Evolutionary conservation across 2,329 filamentous ascomycete genomes (phyloP).

Genomic region (Pezicula rhizophila): DNA sequence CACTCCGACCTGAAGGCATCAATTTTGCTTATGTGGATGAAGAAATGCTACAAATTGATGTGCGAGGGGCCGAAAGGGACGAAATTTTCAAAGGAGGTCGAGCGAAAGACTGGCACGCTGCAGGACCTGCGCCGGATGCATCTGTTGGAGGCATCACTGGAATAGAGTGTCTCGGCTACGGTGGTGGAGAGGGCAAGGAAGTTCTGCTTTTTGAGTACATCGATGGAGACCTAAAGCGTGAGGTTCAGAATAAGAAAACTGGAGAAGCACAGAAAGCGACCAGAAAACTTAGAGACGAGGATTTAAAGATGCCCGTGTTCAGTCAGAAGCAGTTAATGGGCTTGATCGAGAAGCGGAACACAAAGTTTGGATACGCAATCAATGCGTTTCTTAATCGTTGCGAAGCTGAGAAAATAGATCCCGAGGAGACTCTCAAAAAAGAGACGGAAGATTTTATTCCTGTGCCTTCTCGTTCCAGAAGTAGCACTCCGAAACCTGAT

Average conservation of each 20-base stretch:
- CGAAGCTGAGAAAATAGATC: slow-evolving; percentile 55
- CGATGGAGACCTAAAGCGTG: slow-evolving; percentile 82
- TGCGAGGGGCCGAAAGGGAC: slow-evolving; percentile 61
- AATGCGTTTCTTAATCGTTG: slow-evolving; percentile 74
- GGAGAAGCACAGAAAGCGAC: slow-evolving; percentile 65
- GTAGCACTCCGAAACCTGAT: slow-evolving; percentile 26
- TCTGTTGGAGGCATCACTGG: slow-evolving; percentile 53
- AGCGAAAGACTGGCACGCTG: slow-evolving; percentile 43
- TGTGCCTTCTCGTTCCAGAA: slow-evolving; percentile 40
- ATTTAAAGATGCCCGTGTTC: slow-evolving; percentile 85
- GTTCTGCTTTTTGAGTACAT: slow-evolving; percentile 88
- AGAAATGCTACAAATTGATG: slow-evolving; percentile 72
- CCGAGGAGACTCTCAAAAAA: slow-evolving; percentile 57
- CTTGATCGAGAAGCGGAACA: slow-evolving; percentile 84
- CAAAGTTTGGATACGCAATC: slow-evolving; percentile 73
- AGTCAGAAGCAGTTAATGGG: slow-evolving; percentile 87
- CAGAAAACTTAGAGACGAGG: slow-evolving; percentile 66
- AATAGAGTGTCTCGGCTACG: slow-evolving; percentile 32
- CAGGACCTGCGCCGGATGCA: slow-evolving; percentile 45
- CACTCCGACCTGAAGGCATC: slow-evolving; percentile 70
- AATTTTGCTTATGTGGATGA: slow-evolving; percentile 85
- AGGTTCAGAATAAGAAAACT: slow-evolving; percentile 66
- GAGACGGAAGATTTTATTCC: slow-evolving; percentile 59
- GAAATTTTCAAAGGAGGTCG: slow-evolving; percentile 55
- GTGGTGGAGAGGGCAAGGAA: slow-evolving; percentile 46